Base-by-base conservation (phyloP, 306 rosid species). In the Acacia acuminata region DNA sequence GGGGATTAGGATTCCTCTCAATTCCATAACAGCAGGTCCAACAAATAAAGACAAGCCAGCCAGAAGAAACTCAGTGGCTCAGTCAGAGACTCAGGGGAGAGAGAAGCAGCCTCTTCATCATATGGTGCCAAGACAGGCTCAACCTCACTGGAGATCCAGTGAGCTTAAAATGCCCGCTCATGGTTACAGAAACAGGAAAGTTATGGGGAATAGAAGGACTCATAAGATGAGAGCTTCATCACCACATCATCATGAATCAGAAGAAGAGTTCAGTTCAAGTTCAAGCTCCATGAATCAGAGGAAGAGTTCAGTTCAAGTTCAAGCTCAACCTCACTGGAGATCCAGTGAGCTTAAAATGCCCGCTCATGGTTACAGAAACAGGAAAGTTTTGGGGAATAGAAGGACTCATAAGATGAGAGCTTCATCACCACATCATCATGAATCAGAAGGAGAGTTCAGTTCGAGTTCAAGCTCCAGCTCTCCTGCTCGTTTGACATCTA, bases 1-100 rank as follows among this genome's bases (percentile, higher is more conserved):
- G 0, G 93, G 94, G 19, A 81, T 88, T 17, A 85, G 93, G 85
- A 84, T 94, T 40, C 86, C 92, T 63, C 56, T 75, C 43, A 73
- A 72, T 78, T 44, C 82, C 50, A 2, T 32, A 78, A 70, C 55
- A 42, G 44, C 20, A 16, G 72, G 56, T 66, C 83, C 82, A 56
- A 60, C 80, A 55, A 67, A 61, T 40, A 47, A 22, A 61, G 71
- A 66, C 58, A 76, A 27, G 60, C 71, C 38, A 14, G 75, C 78
- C 56, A 66, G 85, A 77, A 78, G 76, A 82, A 71, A 19, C 66
- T 81, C 64, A 43, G 53, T 25, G 4, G 34, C 72, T 71, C 76
- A 43, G 80, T 74, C 74, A 24, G 73, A 34, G 71, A 32, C 82
- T 30, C 9, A 68, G 5, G 43, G 75, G 82, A 83, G 65, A 75